Percentiles rank a stretch among this genome's conserved stretches.
Conservation (phyloP, 1,139 yeast species). For the Debaryomycetaceae sp. region DNA sequence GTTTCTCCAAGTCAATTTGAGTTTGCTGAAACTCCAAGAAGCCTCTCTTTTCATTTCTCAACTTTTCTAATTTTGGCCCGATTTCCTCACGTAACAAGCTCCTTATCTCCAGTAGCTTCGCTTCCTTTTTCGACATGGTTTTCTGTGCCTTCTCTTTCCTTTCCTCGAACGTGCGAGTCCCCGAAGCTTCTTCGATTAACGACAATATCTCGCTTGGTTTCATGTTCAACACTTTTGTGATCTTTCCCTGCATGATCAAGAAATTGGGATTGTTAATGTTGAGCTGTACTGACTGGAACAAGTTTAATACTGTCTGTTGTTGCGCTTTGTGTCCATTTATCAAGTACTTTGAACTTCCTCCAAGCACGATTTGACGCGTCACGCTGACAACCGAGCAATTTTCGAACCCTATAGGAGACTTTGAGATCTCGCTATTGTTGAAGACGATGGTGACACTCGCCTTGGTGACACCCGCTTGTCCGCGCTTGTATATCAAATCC, state of each 20-base stretch:
- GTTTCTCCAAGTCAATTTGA: slow-evolving; percentile 69
- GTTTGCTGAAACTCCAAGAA: slow-evolving; percentile 82
- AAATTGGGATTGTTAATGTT: slow-evolving; percentile 96
- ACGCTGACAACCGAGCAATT: slow-evolving; percentile 74
- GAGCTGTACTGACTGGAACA: slow-evolving; percentile 89
- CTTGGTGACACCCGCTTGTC: slow-evolving; percentile 96
- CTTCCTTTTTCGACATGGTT: slow-evolving; percentile 85
- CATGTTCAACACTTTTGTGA: slow-evolving; percentile 95
- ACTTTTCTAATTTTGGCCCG: slow-evolving; percentile 80
- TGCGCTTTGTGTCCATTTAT: slow-evolving; percentile 96
- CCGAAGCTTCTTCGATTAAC: slow-evolving; percentile 95
- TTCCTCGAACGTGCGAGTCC: slow-evolving; percentile 92
- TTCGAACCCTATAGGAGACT: slow-evolving; percentile 84
- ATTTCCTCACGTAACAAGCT: slow-evolving; percentile 72
- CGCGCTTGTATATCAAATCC: slow-evolving; percentile 90
- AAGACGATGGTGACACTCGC: slow-evolving; percentile 96
- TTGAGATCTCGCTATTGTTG: slow-evolving; percentile 66
- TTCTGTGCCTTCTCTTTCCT: slow-evolving; percentile 85
- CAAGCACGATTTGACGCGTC: slow-evolving; percentile 82
- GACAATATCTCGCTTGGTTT: slow-evolving; percentile 83
- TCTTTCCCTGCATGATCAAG: slow-evolving; percentile 96
- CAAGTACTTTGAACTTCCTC: slow-evolving; percentile 85
- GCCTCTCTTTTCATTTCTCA: slow-evolving; percentile 70
- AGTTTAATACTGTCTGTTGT: slow-evolving; percentile 80
- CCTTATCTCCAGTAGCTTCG: slow-evolving; percentile 70